Conservation (phyloP, 1,284 basidiomycete species). For the Prillingera fragicola region DNA sequence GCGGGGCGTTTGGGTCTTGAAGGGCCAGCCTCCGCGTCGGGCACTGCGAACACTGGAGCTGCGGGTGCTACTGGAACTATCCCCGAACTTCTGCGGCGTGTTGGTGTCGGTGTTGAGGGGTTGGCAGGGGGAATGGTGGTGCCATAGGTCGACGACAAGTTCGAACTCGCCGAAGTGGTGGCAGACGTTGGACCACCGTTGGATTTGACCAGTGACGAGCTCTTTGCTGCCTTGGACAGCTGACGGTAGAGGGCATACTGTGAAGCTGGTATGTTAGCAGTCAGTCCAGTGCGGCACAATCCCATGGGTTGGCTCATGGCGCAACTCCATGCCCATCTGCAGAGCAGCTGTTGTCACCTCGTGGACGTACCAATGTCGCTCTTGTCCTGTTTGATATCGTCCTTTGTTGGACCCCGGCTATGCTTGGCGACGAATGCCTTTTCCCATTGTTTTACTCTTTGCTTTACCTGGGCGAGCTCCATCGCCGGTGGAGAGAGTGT, state of each 20-base stretch:
- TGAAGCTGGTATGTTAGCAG: constrained; percentile 54
- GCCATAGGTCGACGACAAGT: constrained; percentile 3
- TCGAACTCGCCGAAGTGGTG: no score
- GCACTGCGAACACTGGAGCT: constrained; percentile 5
- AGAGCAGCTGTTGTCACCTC: no score
- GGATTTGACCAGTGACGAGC: no score
- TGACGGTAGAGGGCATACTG: constrained; percentile 79
- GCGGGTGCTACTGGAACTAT: no score
- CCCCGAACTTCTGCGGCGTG: no score
- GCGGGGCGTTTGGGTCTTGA: constrained; percentile 3
- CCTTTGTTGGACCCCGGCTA: constrained; percentile 61
- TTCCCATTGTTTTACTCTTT: constrained; percentile 79
- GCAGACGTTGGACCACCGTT: no score
- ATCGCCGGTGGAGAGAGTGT: neutral
- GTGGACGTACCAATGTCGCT: constrained; percentile 59
- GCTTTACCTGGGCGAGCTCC: constrained; percentile 53
- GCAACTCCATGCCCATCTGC: no score
- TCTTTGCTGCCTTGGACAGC: constrained; percentile 62
- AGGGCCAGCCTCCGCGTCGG: neutral
- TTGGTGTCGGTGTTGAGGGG: neutral
- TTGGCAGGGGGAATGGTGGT: neutral
- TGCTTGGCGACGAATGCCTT: constrained; percentile 61
- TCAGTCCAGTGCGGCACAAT: neutral
- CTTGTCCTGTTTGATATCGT: constrained; percentile 68
- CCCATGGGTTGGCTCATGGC: no score